These are phyloP conservation scores for Asterophora parasitica DNA, from an alignment of 768 basidiomycete genomes.

Conservation along the genomic window DNA sequence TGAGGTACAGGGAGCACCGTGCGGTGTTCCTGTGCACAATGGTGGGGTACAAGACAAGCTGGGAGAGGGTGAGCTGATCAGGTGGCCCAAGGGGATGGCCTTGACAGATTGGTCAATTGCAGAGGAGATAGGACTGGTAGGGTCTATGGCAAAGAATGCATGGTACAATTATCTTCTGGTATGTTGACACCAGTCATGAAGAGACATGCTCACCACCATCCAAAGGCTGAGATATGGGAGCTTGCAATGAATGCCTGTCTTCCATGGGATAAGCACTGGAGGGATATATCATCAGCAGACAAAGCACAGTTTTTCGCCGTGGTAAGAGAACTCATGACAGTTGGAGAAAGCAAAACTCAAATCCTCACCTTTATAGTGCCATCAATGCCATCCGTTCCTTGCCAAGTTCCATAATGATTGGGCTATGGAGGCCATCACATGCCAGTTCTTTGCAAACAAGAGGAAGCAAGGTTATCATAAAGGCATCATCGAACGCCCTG, in stretches of 20 bases:
- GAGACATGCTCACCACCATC: no score
- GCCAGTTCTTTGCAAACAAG: slow-evolving; percentile 20
- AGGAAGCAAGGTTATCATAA: slow-evolving; percentile 9
- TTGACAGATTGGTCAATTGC: no score
- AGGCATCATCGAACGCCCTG: slow-evolving; percentile 11
- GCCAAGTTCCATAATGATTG: slow-evolving; percentile 18
- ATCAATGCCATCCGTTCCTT: slow-evolving; percentile 9
- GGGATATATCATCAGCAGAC: slow-evolving; percentile 8
- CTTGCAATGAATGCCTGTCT: neutral
- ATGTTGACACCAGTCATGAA: slow-evolving; percentile 6
- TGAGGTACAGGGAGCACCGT: no score
- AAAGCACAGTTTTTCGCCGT: slow-evolving; percentile 14
- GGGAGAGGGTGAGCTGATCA: no score
- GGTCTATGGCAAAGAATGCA: no score
- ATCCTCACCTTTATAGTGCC: slow-evolving; percentile 5
- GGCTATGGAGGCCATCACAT: slow-evolving; percentile 20
- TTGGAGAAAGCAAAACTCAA: neutral
- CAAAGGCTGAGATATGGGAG: neutral
- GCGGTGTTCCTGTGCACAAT: no score
- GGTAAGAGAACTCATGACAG: slow-evolving; percentile 6
- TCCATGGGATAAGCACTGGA: slow-evolving; percentile 1
- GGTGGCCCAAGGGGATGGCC: no score
- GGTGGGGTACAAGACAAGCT: no score
- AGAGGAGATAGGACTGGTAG: no score
- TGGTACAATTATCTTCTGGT: no score